Evolutionary conservation across 1,139 yeast genomes (phyloP).

Genomic region (Yamadazyma friedrichii): DNA sequence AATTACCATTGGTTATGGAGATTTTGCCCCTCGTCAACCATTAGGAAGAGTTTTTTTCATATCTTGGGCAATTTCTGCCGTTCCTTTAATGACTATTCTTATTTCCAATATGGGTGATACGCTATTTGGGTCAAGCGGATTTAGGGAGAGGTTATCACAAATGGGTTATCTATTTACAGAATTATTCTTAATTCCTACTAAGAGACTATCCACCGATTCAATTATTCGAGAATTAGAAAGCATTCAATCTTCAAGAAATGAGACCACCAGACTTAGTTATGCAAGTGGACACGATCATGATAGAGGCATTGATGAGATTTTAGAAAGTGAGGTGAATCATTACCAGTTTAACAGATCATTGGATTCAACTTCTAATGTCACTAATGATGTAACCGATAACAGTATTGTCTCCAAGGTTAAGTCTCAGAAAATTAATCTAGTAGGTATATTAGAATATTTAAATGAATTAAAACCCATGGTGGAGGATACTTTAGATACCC

Average conservation of each 20-base stretch:
- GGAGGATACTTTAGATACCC: conserved; percentile 31
- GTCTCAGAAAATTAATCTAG: conserved; percentile 16
- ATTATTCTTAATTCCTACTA: conserved; percentile 4
- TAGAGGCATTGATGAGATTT: neutral
- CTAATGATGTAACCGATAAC: neutral
- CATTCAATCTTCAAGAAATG: neutral
- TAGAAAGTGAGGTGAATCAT: neutral
- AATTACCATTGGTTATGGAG: conserved; percentile 85
- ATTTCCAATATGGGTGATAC: conserved; percentile 72
- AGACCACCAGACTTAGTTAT: neutral
- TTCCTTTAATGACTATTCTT: conserved; percentile 82
- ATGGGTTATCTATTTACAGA: conserved; percentile 3
- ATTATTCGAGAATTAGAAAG: conserved; percentile 3
- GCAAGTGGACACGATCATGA: neutral
- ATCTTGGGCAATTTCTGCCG: conserved; percentile 76
- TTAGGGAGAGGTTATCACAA: conserved; percentile 1
- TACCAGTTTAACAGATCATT: too few relatives aligned
- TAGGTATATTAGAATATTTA: conserved; percentile 19
- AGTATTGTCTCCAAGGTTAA: conserved; percentile 5
- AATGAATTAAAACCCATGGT: conserved; percentile 27
- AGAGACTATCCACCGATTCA: neutral
- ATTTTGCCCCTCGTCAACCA: conserved; percentile 56
- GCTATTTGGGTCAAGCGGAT: conserved; percentile 31
- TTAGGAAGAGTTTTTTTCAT: conserved; percentile 75
- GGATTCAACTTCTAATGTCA: neutral